A percentile compares a stretch with the other conserved stretches of the same genome.
These are phyloP conservation scores for Blastobotrys terrestris DNA, from an alignment of 805 yeast genomes.

Conservation along the genomic window DNA sequence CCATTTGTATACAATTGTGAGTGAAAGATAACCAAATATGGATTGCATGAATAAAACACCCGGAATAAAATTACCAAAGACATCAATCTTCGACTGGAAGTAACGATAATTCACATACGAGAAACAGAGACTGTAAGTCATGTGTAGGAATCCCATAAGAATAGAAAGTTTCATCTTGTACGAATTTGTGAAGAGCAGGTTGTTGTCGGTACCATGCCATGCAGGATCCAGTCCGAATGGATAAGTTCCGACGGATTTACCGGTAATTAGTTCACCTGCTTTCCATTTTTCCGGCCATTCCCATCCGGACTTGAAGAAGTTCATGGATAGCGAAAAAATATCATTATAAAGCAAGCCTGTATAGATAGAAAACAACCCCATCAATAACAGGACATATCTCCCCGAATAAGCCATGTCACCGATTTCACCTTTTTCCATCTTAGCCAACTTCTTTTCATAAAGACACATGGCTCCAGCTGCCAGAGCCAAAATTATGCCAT, in stretches of 20 bases:
- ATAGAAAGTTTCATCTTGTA: slow-evolving; percentile 96
- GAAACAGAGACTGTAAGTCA: slow-evolving; percentile 83
- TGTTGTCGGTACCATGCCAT: slow-evolving; percentile 98
- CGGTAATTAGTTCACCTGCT: slow-evolving; percentile 62
- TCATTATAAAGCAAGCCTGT: slow-evolving; percentile 94
- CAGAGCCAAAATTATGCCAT: slow-evolving; percentile 74
- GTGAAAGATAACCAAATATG: slow-evolving; percentile 84
- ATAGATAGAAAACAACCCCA: slow-evolving; percentile 96
- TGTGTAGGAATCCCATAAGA: slow-evolving; percentile 89
- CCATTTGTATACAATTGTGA: slow-evolving; percentile 92
- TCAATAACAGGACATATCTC: slow-evolving; percentile 78
- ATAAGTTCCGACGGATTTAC: slow-evolving; percentile 61
- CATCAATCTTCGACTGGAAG: slow-evolving; percentile 69
- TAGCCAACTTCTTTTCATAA: slow-evolving; percentile 61
- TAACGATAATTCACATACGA: slow-evolving; percentile 72
- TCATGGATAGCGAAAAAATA: slow-evolving; percentile 85
- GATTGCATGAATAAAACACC: slow-evolving; percentile 93
- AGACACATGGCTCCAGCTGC: slow-evolving; percentile 66
- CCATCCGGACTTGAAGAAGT: slow-evolving; percentile 86
- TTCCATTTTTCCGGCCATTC: slow-evolving; percentile 70
- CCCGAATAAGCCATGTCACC: slow-evolving; percentile 96
- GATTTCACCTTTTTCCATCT: slow-evolving; percentile 70
- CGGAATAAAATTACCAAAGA: slow-evolving; percentile 89
- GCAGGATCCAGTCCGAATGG: slow-evolving; percentile 84
- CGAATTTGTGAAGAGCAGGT: slow-evolving; percentile 82